These are phyloP conservation scores for Dillenia turbinata DNA, from an alignment of 164 flowering plant species.

Conservation along the genomic window DNA sequence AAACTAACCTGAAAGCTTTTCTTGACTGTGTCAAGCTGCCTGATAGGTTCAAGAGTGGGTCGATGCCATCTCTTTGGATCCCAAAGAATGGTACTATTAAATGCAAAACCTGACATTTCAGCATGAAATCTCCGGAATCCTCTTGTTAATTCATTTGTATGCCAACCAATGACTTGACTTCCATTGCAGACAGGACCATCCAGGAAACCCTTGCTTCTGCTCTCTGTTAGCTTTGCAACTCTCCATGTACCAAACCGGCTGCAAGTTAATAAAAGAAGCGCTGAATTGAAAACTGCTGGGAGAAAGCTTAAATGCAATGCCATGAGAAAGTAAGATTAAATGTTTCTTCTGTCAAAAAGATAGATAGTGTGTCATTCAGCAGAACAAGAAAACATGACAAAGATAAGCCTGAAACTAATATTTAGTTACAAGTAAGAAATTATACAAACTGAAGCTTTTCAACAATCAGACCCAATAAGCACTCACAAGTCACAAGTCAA, in stretches of 20 bases:
- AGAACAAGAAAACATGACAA: conserved; percentile 6
- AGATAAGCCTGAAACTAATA: too few relatives aligned
- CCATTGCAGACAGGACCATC: conserved; percentile 87
- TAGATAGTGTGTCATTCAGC: neutral
- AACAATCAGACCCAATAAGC: too few relatives aligned
- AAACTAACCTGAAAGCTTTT: conserved; percentile 55
- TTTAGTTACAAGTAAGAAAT: too few relatives aligned
- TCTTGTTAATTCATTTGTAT: conserved; percentile 26
- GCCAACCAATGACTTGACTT: conserved; percentile 81
- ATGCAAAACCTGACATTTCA: conserved; percentile 82
- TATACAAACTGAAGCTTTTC: too few relatives aligned
- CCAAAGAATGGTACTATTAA: conserved; percentile 89
- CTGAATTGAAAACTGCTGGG: too few relatives aligned
- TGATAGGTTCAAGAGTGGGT: conserved; percentile 55
- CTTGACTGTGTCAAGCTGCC: conserved; percentile 54
- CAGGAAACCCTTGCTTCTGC: conserved; percentile 22
- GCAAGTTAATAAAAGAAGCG: conserved; percentile 13
- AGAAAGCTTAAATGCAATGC: too few relatives aligned
- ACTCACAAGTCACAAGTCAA: too few relatives aligned
- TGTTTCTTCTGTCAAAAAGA: too few relatives aligned
- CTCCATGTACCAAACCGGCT: conserved; percentile 91
- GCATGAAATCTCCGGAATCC: conserved; percentile 63
- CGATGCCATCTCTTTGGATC: conserved; percentile 84
- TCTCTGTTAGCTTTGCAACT: conserved; percentile 46
- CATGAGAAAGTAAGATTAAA: too few relatives aligned